A percentile compares a stretch with the other conserved stretches of the same genome.
phyloP scores from a whole-genome alignment of 495 filamentous ascomycete species.

The Niebla homalea region DNA sequence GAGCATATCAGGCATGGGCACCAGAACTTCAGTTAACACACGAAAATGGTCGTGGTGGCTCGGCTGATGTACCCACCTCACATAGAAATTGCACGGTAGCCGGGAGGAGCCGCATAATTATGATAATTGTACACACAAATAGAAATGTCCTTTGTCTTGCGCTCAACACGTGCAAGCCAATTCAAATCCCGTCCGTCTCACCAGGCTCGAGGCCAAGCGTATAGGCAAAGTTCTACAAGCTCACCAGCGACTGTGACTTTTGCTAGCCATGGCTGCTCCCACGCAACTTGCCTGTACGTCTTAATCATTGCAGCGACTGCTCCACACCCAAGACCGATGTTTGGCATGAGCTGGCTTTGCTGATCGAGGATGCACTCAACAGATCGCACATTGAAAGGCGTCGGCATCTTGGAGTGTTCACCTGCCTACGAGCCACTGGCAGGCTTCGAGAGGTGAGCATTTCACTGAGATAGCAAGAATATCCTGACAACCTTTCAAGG shows the following conservation, averaged over 20 bases:
- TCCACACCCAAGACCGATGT: too few species aligned
- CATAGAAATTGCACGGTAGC: too few species aligned
- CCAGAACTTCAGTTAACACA: too few species aligned
- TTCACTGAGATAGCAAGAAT: neutral
- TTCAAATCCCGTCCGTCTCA: too few species aligned
- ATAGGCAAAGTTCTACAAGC: neutral
- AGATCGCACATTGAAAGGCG: constrained; percentile 89
- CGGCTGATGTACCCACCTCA: too few species aligned
- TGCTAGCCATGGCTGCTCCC: constrained; percentile 76
- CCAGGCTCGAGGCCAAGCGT: neutral
- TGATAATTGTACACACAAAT: too few species aligned
- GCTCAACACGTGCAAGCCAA: too few species aligned
- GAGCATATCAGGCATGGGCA: too few species aligned
- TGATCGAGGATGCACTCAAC: neutral
- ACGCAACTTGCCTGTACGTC: constrained; percentile 78
- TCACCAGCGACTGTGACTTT: constrained; percentile 49
- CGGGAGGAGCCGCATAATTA: too few species aligned
- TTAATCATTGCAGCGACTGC: neutral
- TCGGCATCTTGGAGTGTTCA: constrained; percentile 81
- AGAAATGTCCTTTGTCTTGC: too few species aligned
- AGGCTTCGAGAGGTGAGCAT: constrained; percentile 56
- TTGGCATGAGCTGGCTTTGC: constrained; percentile 11
- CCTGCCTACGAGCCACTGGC: constrained; percentile 76
- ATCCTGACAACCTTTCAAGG: constrained; percentile 25
- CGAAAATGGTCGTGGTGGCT: too few species aligned